These are phyloP conservation scores for Acrasis kona DNA, from an alignment of 78 protist species.

Conservation along the genomic window DNA sequence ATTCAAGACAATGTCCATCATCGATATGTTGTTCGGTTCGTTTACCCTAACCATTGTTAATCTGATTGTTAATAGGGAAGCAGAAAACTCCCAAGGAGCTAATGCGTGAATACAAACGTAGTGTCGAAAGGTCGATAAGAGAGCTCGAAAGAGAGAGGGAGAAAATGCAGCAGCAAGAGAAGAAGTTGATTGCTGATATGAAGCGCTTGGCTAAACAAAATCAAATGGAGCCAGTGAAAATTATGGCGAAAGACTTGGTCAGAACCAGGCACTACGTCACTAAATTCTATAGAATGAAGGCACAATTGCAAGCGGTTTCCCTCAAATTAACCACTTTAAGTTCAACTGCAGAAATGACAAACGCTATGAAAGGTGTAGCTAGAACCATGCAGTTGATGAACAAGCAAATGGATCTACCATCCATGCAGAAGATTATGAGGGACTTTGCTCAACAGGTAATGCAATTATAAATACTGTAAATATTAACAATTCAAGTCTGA, in stretches of 20 bases:
- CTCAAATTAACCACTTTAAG: slow-evolving; percentile 75
- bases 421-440: slow-evolving; percentile 84
- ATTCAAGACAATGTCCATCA: no score
- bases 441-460: slow-evolving; percentile 88
- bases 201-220: slow-evolving; percentile 72
- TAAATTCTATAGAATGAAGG: slow-evolving; percentile 80
- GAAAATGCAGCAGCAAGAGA: slow-evolving; percentile 65
- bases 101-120: slow-evolving; percentile 78
- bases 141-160: slow-evolving; percentile 84
- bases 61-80: slow-evolving; percentile 15
- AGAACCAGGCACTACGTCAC: slow-evolving; percentile 64
- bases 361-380: slow-evolving; percentile 86
- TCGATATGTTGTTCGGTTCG: no score
- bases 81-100: slow-evolving; percentile 41
- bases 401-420: slow-evolving; percentile 66
- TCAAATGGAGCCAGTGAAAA: slow-evolving; percentile 65
- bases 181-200: slow-evolving; percentile 69
- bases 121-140: slow-evolving; percentile 68
- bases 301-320: slow-evolving; percentile 76
- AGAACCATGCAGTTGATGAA: slow-evolving; percentile 57
- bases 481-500: no score
- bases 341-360: slow-evolving; percentile 64
- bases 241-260: slow-evolving; percentile 94
- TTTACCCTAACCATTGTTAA: no score
- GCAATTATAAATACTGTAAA: no score